These are phyloP conservation scores for Lithospermum erythrorhizon DNA, from an alignment of 257 asterid genomes.

Conservation along the genomic window DNA sequence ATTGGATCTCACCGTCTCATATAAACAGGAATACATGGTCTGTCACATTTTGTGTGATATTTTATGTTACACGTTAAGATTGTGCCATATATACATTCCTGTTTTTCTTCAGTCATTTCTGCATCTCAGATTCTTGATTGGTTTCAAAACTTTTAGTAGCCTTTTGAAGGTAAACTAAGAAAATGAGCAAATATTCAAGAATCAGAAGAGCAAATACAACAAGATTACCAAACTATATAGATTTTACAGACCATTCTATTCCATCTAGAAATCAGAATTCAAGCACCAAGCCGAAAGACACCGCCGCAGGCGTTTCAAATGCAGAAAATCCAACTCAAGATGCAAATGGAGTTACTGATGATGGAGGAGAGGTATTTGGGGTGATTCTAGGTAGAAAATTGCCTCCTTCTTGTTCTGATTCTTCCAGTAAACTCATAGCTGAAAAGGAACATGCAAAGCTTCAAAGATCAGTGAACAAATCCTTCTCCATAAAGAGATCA, in stretches of 20 bases:
- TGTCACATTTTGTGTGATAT: too few species aligned
- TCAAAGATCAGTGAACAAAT: constrained; percentile 11
- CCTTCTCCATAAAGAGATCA: constrained; percentile 22
- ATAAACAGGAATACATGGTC: too few species aligned
- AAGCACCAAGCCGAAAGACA: not conserved
- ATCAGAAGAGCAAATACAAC: constrained; percentile 9
- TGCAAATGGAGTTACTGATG: not conserved
- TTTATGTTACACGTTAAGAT: too few species aligned
- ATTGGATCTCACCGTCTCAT: too few species aligned
- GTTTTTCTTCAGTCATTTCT: too few species aligned
- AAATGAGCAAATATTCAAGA: constrained; percentile 22
- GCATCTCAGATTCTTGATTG: not conserved
- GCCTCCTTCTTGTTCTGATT: constrained; percentile 9
- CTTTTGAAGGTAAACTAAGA: not conserved
- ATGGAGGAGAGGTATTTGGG: constrained; percentile 30
- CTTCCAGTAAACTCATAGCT: constrained; percentile 8
- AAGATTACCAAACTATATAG: constrained; percentile 21
- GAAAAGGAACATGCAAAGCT: constrained; percentile 13
- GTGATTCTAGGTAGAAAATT: constrained; percentile 23
- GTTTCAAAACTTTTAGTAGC: not conserved
- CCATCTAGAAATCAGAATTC: constrained; percentile 9
- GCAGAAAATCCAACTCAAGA: not conserved
- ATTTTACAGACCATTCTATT: constrained; percentile 15
- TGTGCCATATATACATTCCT: too few species aligned
- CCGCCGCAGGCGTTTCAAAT: not conserved